Evolutionary conservation across 768 basidiomycete species (phyloP).

Genomic region (Leccinum pellstonianum): DNA sequence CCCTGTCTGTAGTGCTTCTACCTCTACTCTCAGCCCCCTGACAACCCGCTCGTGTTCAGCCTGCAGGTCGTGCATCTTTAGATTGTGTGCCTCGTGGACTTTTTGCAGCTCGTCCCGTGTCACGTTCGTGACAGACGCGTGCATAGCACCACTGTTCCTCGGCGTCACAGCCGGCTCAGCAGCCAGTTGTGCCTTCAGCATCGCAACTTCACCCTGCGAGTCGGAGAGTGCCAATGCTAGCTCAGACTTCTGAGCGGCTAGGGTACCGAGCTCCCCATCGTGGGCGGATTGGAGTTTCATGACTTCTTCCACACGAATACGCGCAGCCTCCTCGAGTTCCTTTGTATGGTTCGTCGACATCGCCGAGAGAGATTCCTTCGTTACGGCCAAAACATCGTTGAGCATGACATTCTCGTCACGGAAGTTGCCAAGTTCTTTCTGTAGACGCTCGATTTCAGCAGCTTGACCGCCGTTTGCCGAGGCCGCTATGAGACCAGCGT

Average conservation of each 20-base stretch:
- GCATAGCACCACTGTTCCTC: conserved; percentile 52
- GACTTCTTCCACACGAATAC: conserved; percentile 67
- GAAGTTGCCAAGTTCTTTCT: conserved; percentile 55
- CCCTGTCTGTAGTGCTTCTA: conserved; percentile 50
- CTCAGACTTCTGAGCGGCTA: conserved; percentile 62
- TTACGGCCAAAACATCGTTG: conserved; percentile 64
- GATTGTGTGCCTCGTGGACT: conserved; percentile 81
- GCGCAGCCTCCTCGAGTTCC: conserved; percentile 77
- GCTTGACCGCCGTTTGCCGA: conserved; percentile 48
- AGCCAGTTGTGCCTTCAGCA: conserved; percentile 52
- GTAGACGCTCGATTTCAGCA: conserved; percentile 54
- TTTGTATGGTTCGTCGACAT: conserved; percentile 66
- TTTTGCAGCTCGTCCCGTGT: conserved; percentile 76
- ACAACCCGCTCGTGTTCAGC: conserved; percentile 62
- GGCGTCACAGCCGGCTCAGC: conserved; percentile 47
- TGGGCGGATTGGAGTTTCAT: conserved; percentile 58
- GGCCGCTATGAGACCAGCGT: conserved; percentile 42
- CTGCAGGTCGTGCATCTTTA: conserved; percentile 73
- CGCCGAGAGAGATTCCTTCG: conserved; percentile 68
- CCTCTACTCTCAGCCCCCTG: conserved; percentile 52
- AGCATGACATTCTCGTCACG: conserved; percentile 69
- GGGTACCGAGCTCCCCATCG: conserved; percentile 55
- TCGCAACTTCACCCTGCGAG: conserved; percentile 74
- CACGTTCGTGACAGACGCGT: conserved; percentile 42
- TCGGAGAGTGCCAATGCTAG: conserved; percentile 65